phyloP scores from a whole-genome alignment of 1,284 basidiomycete species.

The Wallemia ichthyophaga region DNA sequence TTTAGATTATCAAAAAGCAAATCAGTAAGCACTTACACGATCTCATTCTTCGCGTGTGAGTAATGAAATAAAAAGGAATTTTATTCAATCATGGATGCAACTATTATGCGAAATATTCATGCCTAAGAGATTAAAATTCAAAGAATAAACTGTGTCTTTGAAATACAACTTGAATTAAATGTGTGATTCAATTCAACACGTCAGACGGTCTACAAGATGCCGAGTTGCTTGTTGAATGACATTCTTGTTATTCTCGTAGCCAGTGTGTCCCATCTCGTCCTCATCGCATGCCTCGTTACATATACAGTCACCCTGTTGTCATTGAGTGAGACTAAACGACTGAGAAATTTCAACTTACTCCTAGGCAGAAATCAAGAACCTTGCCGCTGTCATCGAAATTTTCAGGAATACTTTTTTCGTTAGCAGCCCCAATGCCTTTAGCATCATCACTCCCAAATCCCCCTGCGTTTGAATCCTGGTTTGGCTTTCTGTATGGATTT shows the following conservation, averaged over 20 bases:
- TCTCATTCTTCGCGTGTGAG: no score
- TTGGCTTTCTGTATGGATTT: constrained; percentile 11
- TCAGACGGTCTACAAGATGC: no score
- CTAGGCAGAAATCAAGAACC: constrained; percentile 12
- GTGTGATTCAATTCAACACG: no score
- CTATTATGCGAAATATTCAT: no score
- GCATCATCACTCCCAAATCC: constrained; percentile 10
- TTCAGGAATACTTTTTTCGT: constrained; percentile 4
- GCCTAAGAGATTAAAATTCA: no score
- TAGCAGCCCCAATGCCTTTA: constrained; percentile 8
- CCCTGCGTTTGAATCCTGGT: constrained; percentile 12
- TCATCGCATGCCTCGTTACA: constrained; percentile 8
- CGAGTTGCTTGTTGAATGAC: no score
- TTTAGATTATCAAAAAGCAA: no score
- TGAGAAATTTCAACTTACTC: constrained; percentile 5
- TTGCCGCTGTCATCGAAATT: constrained; percentile 10
- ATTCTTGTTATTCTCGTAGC: constrained; percentile 7
- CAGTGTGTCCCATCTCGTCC: constrained; percentile 9
- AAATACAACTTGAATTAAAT: no score
- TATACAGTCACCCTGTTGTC: constrained; percentile 12
- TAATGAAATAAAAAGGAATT: no score
- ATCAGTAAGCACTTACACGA: no score
- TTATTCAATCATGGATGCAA: no score
- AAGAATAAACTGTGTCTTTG: no score
- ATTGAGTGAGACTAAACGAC: not conserved